A percentile compares a stretch with the other conserved stretches of the same genome.
Conservation (phyloP, 148 eudicot genomes). For the Persicaria tinctoria region DNA sequence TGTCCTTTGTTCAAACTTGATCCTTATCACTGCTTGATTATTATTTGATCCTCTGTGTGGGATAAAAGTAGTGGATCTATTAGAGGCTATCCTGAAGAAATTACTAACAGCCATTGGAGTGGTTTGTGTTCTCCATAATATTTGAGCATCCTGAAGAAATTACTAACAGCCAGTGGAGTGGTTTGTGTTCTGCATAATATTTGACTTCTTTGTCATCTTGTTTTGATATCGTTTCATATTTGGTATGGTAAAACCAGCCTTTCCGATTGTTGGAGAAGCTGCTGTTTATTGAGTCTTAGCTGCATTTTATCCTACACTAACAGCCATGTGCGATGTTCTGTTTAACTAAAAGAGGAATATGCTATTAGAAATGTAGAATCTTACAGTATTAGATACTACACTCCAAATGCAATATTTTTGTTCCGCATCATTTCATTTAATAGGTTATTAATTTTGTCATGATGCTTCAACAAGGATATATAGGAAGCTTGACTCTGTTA, state of each 20-base stretch:
- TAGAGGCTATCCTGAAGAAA: background rate
- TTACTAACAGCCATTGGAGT: background rate
- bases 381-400: background rate
- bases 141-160: background rate
- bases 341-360: background rate
- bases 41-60: background rate
- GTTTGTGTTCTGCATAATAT: background rate
- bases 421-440: background rate
- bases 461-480: background rate
- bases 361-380: background rate
- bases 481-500: background rate
- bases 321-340: background rate
- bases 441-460: background rate
- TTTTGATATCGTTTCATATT: background rate
- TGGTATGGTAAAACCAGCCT: background rate
- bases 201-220: background rate
- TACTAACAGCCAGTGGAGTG: background rate
- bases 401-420: background rate
- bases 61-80: background rate
- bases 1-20: background rate
- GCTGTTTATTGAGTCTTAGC: background rate
- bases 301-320: background rate
- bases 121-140: background rate
- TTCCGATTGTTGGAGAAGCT: background rate
- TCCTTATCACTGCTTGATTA: background rate